Evolutionary conservation across 2,329 filamentous ascomycete genomes (phyloP), one percentile per base, ranked within the genome.

Genomic region (Clonostachys solani): DNA sequence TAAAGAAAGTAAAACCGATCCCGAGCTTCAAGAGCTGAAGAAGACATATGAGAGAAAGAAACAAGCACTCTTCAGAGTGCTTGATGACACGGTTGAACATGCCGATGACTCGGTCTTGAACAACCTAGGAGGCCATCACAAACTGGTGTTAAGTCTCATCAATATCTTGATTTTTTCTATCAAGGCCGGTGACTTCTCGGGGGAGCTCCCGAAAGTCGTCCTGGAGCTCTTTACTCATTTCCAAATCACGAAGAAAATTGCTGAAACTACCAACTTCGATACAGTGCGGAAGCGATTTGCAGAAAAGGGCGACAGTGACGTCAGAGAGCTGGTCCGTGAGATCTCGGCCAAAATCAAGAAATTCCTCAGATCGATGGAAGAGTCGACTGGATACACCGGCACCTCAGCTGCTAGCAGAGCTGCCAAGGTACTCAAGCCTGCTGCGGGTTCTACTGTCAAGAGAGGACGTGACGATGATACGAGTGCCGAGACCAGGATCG

Each of bases 181-280:
- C 51, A 75, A 77, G 50, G 63, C 67, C 3, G 64, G 69, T 44
- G 77, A 82, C 54, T 80, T 74, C 55, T 72, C 71, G 29, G 74
- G 77, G 7, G 72, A 74, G 51, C 61, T 80, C 13, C 72, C 77
- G n/a, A 78, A 78, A 52, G 72, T 75, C 16, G 64, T 80, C n/a
- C 68, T 84, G 16, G 68, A 78, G 45, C 72, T 88, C 33, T 75
- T 89, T 61, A 76, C 81, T 6, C 68, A 75, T 47, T 81, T 83
- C 49, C 81, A 77, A 35, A 84, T 83, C 49, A 74, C 83, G 40
- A 80, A 75, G 43, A 79, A 76, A 52, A 81, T 82, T 35, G 67
- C 83, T 40, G 78, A 83, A 53, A 83, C 78, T 50, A 78, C 82
- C 38, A 87, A 87, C 57, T 78, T 90, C 47, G 77, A 81, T 48